Conservation (phyloP, 805 yeast species). For the Wickerhamomyces ciferrii region DNA sequence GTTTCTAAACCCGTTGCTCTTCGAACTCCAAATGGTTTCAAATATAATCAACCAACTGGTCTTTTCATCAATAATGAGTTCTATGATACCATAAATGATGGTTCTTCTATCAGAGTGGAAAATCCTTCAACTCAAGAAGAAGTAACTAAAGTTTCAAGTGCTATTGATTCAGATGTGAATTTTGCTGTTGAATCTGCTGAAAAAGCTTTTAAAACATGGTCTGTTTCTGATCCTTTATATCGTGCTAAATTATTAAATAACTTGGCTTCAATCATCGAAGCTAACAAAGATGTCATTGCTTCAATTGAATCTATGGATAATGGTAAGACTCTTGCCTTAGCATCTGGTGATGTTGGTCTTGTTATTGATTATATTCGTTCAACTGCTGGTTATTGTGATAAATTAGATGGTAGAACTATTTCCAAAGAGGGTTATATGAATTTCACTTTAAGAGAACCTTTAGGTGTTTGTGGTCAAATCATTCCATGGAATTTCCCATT, state of each 20-base stretch:
- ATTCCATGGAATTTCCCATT: slow-evolving; percentile 86
- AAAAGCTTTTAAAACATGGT: slow-evolving; percentile 59
- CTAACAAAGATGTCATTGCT: slow-evolving; percentile 56
- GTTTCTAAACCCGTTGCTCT: slow-evolving; percentile 33
- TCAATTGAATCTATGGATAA: slow-evolving; percentile 70
- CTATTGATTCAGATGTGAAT: slow-evolving; percentile 60
- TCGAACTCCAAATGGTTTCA: slow-evolving; percentile 59
- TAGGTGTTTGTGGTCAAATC: slow-evolving; percentile 80
- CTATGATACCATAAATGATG: slow-evolving; percentile 39
- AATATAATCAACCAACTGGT: slow-evolving; percentile 80
- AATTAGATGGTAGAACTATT: slow-evolving; percentile 57
- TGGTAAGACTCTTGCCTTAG: slow-evolving; percentile 66
- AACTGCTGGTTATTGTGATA: slow-evolving; percentile 72
- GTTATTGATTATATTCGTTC: slow-evolving; percentile 62
- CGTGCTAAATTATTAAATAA: slow-evolving; percentile 50
- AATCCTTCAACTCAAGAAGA: slow-evolving; percentile 61
- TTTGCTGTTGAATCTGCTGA: slow-evolving; percentile 65
- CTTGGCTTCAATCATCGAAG: slow-evolving; percentile 67
- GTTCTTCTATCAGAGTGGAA: slow-evolving; percentile 44
- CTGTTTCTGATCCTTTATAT: slow-evolving; percentile 48
- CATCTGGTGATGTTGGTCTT: slow-evolving; percentile 65
- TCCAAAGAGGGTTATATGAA: slow-evolving; percentile 60
- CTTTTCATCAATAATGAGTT: slow-evolving; percentile 85
- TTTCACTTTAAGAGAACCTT: slow-evolving; percentile 67
- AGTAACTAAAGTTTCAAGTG: slow-evolving; percentile 53